These are phyloP conservation scores for Claviceps purpurea DNA, from an alignment of 2,329 filamentous ascomycete genomes.

Conservation along the genomic window DNA sequence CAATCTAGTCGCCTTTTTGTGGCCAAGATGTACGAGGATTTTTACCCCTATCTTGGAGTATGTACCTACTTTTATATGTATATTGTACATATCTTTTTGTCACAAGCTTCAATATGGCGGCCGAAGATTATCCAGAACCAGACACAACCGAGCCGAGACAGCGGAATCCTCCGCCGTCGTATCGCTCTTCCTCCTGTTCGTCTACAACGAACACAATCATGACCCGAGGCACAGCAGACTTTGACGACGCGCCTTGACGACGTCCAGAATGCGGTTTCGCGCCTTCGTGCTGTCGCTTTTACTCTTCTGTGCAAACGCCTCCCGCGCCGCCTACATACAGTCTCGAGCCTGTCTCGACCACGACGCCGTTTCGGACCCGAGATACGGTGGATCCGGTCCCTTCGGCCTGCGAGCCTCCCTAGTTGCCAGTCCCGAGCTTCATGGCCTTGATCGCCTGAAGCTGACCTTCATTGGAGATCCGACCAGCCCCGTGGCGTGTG, in stretches of 20 bases:
- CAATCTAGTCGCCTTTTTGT: too few relatives aligned
- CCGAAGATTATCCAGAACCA: too few relatives aligned
- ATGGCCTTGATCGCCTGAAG: not conserved
- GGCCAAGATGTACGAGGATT: too few relatives aligned
- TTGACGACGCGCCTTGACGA: not conserved
- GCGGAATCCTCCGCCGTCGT: too few relatives aligned
- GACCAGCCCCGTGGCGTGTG: not conserved
- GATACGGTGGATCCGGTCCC: not conserved
- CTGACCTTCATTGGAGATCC: not conserved
- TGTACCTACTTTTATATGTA: too few relatives aligned
- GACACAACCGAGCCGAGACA: too few relatives aligned
- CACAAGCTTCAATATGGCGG: too few relatives aligned
- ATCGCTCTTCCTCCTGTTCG: not conserved
- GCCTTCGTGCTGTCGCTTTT: not conserved
- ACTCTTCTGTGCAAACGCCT: not conserved
- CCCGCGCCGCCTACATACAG: slow-evolving; percentile 1
- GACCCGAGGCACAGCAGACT: not conserved
- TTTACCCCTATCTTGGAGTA: too few relatives aligned
- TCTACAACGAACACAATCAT: not conserved
- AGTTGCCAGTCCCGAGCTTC: not conserved
- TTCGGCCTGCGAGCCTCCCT: not conserved
- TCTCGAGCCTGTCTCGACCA: not conserved
- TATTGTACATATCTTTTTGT: too few relatives aligned
- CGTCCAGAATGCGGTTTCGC: not conserved
- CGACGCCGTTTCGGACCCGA: not conserved